Evolutionary conservation across 495 filamentous ascomycete genomes (phyloP).

Genomic region (Penicillium odoratum): DNA sequence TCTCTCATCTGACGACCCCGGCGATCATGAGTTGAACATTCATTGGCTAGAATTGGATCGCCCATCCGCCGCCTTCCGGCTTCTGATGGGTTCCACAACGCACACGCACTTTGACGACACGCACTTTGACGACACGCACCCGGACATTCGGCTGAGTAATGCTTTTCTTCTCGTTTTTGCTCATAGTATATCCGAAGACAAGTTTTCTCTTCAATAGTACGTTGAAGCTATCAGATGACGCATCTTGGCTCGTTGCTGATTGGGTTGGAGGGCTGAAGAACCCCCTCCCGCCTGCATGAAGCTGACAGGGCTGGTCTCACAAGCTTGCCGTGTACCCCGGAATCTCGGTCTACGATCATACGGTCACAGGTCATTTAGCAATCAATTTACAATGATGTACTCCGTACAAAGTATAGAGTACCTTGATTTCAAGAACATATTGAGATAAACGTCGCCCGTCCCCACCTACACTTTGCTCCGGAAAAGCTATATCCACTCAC

Average conservation of each 20-base stretch:
- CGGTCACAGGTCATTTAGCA: not conserved
- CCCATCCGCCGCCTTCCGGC: conserved; percentile 29
- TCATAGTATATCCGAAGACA: not conserved
- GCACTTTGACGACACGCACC: not conserved
- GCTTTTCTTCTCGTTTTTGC: not conserved
- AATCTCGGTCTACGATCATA: conserved; percentile 1
- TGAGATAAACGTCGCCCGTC: not conserved
- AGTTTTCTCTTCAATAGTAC: not conserved
- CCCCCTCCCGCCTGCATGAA: not conserved
- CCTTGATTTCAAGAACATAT: no score
- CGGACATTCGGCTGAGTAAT: not conserved
- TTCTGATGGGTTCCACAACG: not conserved
- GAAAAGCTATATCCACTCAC: not conserved
- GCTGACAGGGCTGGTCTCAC: not conserved
- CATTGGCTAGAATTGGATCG: conserved; percentile 1
- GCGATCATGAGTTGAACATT: conserved; percentile 1
- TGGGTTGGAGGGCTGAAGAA: not conserved
- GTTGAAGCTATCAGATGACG: not conserved
- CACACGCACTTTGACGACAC: conserved; percentile 8
- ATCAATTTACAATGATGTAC: not conserved
- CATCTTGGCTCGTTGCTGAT: not conserved
- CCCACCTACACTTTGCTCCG: not conserved
- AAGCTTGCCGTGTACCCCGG: not conserved
- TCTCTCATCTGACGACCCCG: conserved; percentile 3
- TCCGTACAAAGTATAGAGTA: no score